A percentile compares a stretch with the other conserved stretches of the same genome.
Evolutionary conservation across 176 grass and related monocot species (phyloP).

Genomic region (Avena sativa): DNA sequence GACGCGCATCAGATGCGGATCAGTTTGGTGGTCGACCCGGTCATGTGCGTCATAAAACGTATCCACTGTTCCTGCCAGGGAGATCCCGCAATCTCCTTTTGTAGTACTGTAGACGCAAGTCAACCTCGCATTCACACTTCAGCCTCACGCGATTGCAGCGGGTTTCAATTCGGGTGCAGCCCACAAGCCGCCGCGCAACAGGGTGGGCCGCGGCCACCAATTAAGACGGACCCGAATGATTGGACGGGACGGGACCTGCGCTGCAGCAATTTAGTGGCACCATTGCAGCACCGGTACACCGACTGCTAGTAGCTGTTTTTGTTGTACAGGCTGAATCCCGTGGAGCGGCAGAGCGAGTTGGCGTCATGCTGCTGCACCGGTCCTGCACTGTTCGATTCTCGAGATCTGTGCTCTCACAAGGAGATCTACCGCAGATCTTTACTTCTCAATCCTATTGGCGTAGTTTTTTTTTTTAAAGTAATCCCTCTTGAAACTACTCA

Average conservation of each 20-base stretch:
- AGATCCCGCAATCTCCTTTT: background rate
- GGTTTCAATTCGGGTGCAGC: background rate
- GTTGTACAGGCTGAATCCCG: background rate
- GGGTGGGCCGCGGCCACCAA: background rate
- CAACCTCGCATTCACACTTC: constrained; percentile 21
- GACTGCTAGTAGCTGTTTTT: background rate
- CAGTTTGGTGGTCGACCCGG: background rate
- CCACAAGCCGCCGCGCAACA: background rate
- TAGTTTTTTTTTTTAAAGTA: too few species aligned
- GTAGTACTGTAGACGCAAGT: background rate
- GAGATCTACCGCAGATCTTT: background rate
- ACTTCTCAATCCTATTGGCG: too few species aligned
- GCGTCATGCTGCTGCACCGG: background rate
- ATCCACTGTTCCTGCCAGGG: constrained; percentile 36
- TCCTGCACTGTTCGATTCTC: background rate
- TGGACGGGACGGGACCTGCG: background rate
- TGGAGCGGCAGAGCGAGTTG: background rate
- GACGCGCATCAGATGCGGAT: too few species aligned
- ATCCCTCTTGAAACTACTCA: too few species aligned
- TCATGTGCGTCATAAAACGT: background rate
- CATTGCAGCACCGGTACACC: background rate
- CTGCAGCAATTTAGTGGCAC: background rate
- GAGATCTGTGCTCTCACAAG: constrained; percentile 7
- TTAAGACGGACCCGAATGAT: constrained; percentile 13
- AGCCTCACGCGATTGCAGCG: background rate